Conservation (phyloP, 768 basidiomycete species). For the Trametes maxima region DNA sequence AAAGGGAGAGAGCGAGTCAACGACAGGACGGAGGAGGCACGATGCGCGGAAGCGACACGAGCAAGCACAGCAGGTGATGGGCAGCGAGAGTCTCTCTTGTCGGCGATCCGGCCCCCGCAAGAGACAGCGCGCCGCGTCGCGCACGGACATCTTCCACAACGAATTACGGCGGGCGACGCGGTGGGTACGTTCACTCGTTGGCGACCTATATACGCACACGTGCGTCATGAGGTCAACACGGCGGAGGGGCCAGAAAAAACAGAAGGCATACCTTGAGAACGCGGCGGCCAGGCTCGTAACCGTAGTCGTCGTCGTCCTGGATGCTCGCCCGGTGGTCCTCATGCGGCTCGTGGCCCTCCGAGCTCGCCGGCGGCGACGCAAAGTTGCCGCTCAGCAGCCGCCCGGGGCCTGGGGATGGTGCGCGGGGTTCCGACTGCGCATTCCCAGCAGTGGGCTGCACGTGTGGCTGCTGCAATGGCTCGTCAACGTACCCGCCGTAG, state of each 20-base stretch:
- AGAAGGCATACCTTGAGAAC: slow-evolving; percentile 33
- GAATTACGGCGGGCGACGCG: neutral
- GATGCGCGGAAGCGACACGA: neutral
- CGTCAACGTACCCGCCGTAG: slow-evolving; percentile 30
- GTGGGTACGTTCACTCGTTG: slow-evolving; percentile 13
- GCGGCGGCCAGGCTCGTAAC: slow-evolving; percentile 31
- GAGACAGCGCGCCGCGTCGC: neutral
- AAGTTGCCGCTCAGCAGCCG: slow-evolving; percentile 21
- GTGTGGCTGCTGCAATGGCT: neutral
- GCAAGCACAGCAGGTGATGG: neutral
- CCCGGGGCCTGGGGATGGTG: slow-evolving; percentile 6
- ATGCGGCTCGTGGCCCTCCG: slow-evolving; percentile 24
- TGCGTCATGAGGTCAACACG: neutral
- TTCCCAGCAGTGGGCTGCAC: neutral
- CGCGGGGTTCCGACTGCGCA: slow-evolving; percentile 1
- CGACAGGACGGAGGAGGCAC: slow-evolving; percentile 21
- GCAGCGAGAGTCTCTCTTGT: slow-evolving; percentile 1
- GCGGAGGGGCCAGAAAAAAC: neutral
- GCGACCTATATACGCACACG: slow-evolving; percentile 1
- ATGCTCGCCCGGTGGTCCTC: slow-evolving; percentile 32
- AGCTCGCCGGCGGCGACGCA: slow-evolving; percentile 22
- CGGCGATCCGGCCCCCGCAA: slow-evolving; percentile 7
- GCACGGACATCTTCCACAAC: slow-evolving; percentile 9
- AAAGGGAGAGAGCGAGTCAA: slow-evolving; percentile 9
- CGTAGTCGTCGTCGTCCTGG: slow-evolving; percentile 39